Conservation (phyloP, 805 yeast species). For the Starmerella roubikii region DNA sequence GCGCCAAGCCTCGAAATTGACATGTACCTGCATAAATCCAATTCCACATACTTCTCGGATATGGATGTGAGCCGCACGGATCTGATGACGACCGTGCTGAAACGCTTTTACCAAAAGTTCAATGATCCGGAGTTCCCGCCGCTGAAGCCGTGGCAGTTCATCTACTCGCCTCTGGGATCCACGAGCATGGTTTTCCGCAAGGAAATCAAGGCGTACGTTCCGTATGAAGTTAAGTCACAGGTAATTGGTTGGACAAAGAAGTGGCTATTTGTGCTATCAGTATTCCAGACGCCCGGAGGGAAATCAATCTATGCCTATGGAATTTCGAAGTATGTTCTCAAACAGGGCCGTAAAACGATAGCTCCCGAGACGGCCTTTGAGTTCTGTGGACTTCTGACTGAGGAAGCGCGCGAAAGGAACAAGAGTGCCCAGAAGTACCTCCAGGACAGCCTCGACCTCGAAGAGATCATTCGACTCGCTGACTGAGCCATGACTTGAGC, state of each 20-base stretch:
- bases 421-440: conserved; percentile 13
- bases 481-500: conserved; percentile 1
- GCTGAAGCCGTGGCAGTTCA: conserved; percentile 28
- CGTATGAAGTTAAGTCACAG: conserved; percentile 41
- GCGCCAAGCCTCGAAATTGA: conserved; percentile 75
- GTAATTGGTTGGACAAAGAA: conserved; percentile 76
- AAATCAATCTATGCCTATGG: conserved; percentile 39
- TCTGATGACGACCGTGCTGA: conserved; percentile 43
- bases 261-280: conserved; percentile 63
- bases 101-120: conserved; percentile 38
- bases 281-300: conserved; percentile 32
- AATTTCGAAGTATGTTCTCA: conserved; percentile 69
- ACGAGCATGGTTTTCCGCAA: conserved; percentile 52
- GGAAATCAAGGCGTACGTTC: conserved; percentile 57
- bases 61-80: conserved; percentile 66
- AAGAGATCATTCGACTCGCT: conserved; percentile 13
- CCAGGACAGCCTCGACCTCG: conserved; percentile 16
- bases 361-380: conserved; percentile 47
- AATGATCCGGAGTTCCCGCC: conserved; percentile 24
- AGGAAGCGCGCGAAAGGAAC: conserved; percentile 32
- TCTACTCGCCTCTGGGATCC: conserved; percentile 67
- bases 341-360: conserved; percentile 63
- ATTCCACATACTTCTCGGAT: conserved; percentile 72
- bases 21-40: conserved; percentile 74
- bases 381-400: conserved; percentile 42